Evolutionary conservation across 805 yeast genomes (phyloP).

Genomic region (Wickerhamomyces kurtzmanii): DNA sequence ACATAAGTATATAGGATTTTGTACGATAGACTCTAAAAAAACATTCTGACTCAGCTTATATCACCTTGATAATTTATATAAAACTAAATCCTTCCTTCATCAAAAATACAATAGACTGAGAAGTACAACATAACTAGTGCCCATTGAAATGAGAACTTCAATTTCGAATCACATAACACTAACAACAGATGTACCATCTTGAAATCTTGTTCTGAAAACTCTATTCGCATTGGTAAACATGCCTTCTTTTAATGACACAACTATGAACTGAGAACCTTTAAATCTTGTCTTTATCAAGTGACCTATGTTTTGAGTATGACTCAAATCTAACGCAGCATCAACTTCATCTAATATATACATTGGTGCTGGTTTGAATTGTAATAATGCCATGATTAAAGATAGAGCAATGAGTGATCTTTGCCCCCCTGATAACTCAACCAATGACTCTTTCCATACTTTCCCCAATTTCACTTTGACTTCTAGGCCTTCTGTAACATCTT

Average conservation of each 20-base stretch:
- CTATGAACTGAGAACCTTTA: conserved; percentile 92
- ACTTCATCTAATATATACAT: conserved; percentile 97
- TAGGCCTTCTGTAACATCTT: conserved; percentile 81
- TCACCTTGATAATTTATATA: no score
- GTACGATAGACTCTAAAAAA: no score
- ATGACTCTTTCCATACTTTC: conserved; percentile 88
- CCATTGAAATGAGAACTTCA: no score
- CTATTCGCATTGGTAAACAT: conserved; percentile 97
- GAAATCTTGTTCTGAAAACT: conserved; percentile 87
- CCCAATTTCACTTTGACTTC: conserved; percentile 89
- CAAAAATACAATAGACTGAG: no score
- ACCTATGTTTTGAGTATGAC: conserved; percentile 97
- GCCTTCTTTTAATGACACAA: conserved; percentile 94
- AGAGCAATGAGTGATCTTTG: conserved; percentile 92
- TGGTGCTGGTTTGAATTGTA: conserved; percentile 96
- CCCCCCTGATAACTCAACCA: conserved; percentile 94
- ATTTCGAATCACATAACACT: conserved; percentile 59
- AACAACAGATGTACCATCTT: conserved; percentile 93
- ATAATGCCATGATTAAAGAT: conserved; percentile 81
- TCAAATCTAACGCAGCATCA: conserved; percentile 94
- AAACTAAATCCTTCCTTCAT: no score
- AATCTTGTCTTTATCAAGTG: conserved; percentile 91
- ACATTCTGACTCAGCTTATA: no score
- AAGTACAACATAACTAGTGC: no score
- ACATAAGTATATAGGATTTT: no score